These are phyloP conservation scores for Verticillium tricorpus DNA, from an alignment of 2,329 filamentous ascomycete genomes.

Conservation along the genomic window DNA sequence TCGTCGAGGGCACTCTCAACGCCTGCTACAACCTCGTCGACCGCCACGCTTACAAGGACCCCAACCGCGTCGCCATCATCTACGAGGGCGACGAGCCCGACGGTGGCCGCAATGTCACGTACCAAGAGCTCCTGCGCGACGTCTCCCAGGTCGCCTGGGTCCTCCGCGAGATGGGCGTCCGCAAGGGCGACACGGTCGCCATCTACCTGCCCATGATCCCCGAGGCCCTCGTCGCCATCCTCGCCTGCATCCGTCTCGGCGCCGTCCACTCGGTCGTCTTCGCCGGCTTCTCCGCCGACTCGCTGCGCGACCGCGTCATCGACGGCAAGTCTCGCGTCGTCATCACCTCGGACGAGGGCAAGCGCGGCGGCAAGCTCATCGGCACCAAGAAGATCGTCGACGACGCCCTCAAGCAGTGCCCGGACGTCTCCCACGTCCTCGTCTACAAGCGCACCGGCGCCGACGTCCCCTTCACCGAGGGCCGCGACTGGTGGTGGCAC, in stretches of 20 bases:
- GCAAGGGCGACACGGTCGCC: conserved; percentile 95
- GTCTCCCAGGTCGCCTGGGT: conserved; percentile 84
- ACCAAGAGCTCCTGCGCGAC: conserved; percentile 86
- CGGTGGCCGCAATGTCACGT: conserved; percentile 86
- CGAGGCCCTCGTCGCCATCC: conserved; percentile 84
- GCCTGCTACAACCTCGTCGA: conserved; percentile 98
- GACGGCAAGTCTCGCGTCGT: conserved; percentile 89
- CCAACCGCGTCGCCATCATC: conserved; percentile 91
- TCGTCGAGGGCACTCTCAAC: conserved; percentile 87
- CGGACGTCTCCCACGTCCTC: conserved; percentile 76
- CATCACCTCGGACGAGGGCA: conserved; percentile 96
- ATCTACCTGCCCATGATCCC: conserved; percentile 99
- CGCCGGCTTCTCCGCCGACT: conserved; percentile 95
- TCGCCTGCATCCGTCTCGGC: conserved; percentile 88
- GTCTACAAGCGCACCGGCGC: conserved; percentile 95
- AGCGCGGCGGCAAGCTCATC: conserved; percentile 95
- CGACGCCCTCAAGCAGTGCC: conserved; percentile 93
- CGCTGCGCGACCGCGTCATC: conserved; percentile 87
- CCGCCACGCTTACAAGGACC: conserved; percentile 92
- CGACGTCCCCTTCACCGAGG: conserved; percentile 84
- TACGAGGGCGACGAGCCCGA: conserved; percentile 93
- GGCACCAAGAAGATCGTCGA: conserved; percentile 99
- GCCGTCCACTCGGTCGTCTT: conserved; percentile 97
- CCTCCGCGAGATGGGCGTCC: conserved; percentile 91
- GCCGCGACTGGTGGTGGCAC: conserved; percentile 96